Conservation (phyloP, 1,284 basidiomycete genomes). For the Trametes pubescens region DNA sequence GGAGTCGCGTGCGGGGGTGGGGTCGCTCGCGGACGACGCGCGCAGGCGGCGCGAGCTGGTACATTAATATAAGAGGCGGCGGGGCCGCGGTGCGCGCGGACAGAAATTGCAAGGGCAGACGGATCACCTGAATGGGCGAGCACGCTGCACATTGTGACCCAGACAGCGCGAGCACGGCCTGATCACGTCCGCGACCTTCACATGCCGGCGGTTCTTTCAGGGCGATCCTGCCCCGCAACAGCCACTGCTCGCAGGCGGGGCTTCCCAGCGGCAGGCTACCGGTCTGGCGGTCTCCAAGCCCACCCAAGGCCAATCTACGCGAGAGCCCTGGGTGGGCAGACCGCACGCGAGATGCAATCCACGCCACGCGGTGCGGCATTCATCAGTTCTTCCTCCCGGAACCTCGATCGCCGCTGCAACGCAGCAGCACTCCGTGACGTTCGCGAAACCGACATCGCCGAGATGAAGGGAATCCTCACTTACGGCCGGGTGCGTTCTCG, state of each 20-base stretch:
- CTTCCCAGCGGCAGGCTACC: too few species aligned
- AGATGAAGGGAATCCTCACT: slow-evolving; percentile 7
- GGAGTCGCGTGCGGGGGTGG: slow-evolving; percentile 2
- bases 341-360: neutral
- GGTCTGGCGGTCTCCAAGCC: too few species aligned
- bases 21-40: neutral
- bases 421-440: neutral
- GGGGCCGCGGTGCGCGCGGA: neutral
- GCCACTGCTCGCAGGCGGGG: neutral
- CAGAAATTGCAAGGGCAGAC: slow-evolving; percentile 2
- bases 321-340: neutral
- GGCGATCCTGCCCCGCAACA: too few species aligned
- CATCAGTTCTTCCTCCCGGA: slow-evolving; percentile 9
- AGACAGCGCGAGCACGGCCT: neutral
- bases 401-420: neutral
- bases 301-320: too few species aligned
- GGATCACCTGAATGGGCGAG: neutral
- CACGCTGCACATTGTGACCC: neutral
- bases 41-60: neutral
- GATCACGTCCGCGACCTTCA: neutral
- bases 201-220: slow-evolving; percentile 7
- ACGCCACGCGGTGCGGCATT: slow-evolving; percentile 6
- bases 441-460: slow-evolving; percentile 5
- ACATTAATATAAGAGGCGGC: neutral
- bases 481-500: too few species aligned